A percentile compares a stretch with the other conserved stretches of the same genome.
These are phyloP conservation scores for Leccinum subtestaceum DNA, from an alignment of 768 basidiomycete genomes.

Conservation along the genomic window DNA sequence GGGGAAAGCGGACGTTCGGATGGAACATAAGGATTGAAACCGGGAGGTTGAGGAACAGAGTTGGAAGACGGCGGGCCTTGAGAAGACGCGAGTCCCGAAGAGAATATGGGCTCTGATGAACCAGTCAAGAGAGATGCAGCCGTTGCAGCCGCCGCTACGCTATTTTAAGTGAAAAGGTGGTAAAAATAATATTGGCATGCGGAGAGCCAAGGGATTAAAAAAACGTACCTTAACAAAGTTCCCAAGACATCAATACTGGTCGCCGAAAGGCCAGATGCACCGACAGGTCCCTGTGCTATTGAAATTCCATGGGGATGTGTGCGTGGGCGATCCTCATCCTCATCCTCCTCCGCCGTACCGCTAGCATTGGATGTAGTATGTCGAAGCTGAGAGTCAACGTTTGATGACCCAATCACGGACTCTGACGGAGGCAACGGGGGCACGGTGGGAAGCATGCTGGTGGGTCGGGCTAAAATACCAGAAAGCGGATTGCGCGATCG, in stretches of 20 bases:
- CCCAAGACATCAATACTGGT: conserved; percentile 82
- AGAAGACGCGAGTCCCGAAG: conserved; percentile 50
- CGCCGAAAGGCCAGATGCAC: conserved; percentile 49
- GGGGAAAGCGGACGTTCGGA: conserved; percentile 38
- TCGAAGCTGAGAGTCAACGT: conserved; percentile 4
- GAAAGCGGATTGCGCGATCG: conserved; percentile 35
- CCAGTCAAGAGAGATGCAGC: conserved; percentile 82
- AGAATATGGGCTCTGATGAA: conserved; percentile 61
- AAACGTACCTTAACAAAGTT: conserved; percentile 69
- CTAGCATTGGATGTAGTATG: background rate
- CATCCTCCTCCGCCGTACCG: conserved; percentile 10
- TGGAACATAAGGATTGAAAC: conserved; percentile 14
- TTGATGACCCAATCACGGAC: conserved; percentile 2
- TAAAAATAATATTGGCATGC: background rate
- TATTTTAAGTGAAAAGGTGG: conserved; percentile 24
- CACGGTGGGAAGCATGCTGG: conserved; percentile 30
- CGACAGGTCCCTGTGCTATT: conserved; percentile 24
- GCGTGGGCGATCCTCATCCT: conserved; percentile 15
- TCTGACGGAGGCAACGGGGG: conserved; percentile 11
- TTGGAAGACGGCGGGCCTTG: conserved; percentile 14
- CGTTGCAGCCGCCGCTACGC: conserved; percentile 90
- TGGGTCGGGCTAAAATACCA: conserved; percentile 39
- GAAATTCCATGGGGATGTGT: conserved; percentile 25
- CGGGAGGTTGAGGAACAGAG: conserved; percentile 11
- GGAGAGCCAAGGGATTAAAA: background rate